Conservation (phyloP, 192 early-diverging fungal species). For the Coemansia sp. region DNA sequence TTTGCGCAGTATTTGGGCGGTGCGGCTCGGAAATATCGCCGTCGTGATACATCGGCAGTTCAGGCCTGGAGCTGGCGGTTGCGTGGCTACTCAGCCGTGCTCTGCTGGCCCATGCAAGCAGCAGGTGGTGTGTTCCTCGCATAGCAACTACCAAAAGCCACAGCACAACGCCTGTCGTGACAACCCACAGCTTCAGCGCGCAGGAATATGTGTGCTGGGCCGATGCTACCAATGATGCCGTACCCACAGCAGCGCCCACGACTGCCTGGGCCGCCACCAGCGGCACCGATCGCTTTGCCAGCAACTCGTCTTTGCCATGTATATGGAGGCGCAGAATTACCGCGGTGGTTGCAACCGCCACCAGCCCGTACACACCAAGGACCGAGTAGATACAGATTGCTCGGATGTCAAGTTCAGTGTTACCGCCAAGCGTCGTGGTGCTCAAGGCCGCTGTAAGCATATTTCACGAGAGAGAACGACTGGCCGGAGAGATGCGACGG, state of each 20-base stretch:
- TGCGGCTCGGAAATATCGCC: neutral
- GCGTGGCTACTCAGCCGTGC: neutral
- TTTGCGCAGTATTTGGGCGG: slow-evolving; percentile 12
- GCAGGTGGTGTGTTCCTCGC: slow-evolving; percentile 20
- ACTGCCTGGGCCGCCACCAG: slow-evolving; percentile 20
- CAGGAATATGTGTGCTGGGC: slow-evolving; percentile 24
- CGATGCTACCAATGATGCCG: slow-evolving; percentile 12
- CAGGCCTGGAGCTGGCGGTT: neutral
- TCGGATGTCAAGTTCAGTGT: slow-evolving; percentile 10
- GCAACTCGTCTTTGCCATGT: slow-evolving; percentile 7
- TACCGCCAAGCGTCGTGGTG: neutral
- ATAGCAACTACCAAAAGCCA: slow-evolving; percentile 24
- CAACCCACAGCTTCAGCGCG: slow-evolving; percentile 28
- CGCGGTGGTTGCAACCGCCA: slow-evolving; percentile 15
- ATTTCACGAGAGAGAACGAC: too few relatives aligned
- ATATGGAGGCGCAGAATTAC: slow-evolving; percentile 16
- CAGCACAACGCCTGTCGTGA: slow-evolving; percentile 24
- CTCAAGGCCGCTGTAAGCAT: too few relatives aligned
- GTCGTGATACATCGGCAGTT: slow-evolving; percentile 1
- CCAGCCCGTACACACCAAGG: slow-evolving; percentile 14
- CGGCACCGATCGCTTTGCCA: slow-evolving; percentile 17
- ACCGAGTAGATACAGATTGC: slow-evolving; percentile 5
- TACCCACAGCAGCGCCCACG: slow-evolving; percentile 6
- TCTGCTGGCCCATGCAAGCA: slow-evolving; percentile 2
- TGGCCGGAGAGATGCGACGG: too few relatives aligned